phyloP scores from a whole-genome alignment of 257 asterid genomes.

The Mentha longifolia region DNA sequence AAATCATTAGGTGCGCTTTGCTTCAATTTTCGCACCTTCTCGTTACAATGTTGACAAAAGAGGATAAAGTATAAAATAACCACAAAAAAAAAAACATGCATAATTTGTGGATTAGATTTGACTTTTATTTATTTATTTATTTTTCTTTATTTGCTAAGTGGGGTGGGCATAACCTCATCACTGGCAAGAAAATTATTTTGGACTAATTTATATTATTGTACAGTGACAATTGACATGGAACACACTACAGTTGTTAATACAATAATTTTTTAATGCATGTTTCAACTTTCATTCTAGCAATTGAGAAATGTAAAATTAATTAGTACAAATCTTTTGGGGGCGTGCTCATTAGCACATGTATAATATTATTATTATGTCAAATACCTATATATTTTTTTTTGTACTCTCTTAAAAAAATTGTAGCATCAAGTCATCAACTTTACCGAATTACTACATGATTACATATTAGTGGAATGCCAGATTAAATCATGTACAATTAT shows the following conservation, averaged over 20 bases:
- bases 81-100: background rate
- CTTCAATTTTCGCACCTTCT: background rate
- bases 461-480: no score
- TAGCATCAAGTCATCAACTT: no score
- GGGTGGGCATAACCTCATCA: background rate
- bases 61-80: background rate
- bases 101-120: conserved; percentile 19
- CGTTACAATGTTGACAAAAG: conserved; percentile 1
- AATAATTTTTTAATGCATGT: background rate
- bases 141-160: background rate
- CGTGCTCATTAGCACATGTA: no score
- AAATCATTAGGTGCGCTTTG: background rate
- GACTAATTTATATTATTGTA: no score
- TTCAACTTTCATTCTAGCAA: background rate
- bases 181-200: background rate
- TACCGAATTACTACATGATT: no score
- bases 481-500: no score
- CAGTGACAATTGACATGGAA: conserved; percentile 21
- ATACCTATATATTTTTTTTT: background rate
- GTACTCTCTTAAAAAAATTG: no score
- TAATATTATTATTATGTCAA: no score
- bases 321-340: no score
- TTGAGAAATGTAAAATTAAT: no score
- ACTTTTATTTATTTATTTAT: conserved; percentile 20
- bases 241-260: background rate